Conservation (phyloP, 495 filamentous ascomycete species). For the Podospora pseudopauciseta region DNA sequence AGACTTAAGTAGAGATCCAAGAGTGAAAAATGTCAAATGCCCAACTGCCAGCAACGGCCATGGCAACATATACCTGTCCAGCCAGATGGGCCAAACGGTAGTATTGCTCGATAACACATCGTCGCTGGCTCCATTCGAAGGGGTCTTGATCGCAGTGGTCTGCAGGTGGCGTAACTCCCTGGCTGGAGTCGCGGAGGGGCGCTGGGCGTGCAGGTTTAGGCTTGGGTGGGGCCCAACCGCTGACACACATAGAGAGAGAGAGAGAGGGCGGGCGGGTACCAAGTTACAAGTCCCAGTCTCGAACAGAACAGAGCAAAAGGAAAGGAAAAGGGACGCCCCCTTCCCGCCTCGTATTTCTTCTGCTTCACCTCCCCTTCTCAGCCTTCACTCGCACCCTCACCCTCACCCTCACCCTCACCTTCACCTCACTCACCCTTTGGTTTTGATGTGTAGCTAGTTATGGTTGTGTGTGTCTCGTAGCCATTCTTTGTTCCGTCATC, state of each 20-base stretch:
- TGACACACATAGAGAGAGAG: not conserved
- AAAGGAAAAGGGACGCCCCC: conserved; percentile 22
- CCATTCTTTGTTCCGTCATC: not conserved
- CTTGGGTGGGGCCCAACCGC: conserved; percentile 6
- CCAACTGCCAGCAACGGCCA: not conserved
- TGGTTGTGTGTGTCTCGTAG: not conserved
- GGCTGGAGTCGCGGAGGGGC: conserved; percentile 10
- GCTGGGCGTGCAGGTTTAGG: conserved; percentile 1
- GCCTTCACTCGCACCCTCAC: not conserved
- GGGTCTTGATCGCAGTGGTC: not conserved
- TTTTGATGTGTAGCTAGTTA: not conserved
- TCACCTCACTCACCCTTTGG: not conserved
- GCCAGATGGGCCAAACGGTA: conserved; percentile 6
- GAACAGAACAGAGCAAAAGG: not conserved
- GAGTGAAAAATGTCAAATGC: not conserved
- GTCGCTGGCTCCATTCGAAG: conserved; percentile 24
- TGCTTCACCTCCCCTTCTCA: conserved; percentile 2
- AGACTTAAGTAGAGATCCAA: not conserved
- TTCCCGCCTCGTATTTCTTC: conserved; percentile 28
- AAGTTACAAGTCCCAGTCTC: conserved; percentile 2
- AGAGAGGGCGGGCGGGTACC: conserved; percentile 9
- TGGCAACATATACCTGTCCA: not conserved
- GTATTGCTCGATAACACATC: conserved; percentile 2
- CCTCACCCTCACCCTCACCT: not conserved
- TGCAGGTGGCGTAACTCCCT: conserved; percentile 2